These are phyloP conservation scores for Leccinum subgranulosum DNA, from an alignment of 768 basidiomycete species.

Conservation along the genomic window DNA sequence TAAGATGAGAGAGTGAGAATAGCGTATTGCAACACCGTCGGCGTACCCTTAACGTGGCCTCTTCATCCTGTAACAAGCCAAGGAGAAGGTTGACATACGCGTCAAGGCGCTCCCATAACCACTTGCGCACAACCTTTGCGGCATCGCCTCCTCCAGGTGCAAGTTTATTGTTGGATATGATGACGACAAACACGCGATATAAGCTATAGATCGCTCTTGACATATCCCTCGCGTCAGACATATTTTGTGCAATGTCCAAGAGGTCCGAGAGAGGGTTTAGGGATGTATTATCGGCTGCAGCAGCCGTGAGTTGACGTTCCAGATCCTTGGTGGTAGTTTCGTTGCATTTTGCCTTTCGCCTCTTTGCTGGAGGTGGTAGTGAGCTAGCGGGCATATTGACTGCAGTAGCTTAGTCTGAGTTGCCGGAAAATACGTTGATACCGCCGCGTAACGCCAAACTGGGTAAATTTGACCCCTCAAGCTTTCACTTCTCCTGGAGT, in stretches of 20 bases:
- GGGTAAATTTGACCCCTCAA: slow-evolving; percentile 2
- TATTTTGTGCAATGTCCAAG: slow-evolving; percentile 49
- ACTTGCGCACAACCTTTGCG: slow-evolving; percentile 60
- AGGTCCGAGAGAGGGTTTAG: slow-evolving; percentile 81
- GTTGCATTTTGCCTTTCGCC: slow-evolving; percentile 38
- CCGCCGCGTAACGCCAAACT: not conserved
- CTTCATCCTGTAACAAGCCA: slow-evolving; percentile 72
- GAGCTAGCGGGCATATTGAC: slow-evolving; percentile 37
- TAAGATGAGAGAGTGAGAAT: slow-evolving; percentile 1
- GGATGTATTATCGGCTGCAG: slow-evolving; percentile 54
- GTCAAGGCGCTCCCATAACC: slow-evolving; percentile 77
- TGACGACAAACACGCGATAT: slow-evolving; percentile 70
- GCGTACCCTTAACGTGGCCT: slow-evolving; percentile 70
- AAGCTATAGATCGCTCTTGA: slow-evolving; percentile 79
- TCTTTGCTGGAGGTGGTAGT: slow-evolving; percentile 52
- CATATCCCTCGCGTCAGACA: slow-evolving; percentile 51
- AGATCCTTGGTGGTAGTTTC: slow-evolving; percentile 38
- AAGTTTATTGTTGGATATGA: slow-evolving; percentile 60
- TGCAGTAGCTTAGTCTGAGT: not conserved
- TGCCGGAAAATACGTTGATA: not conserved
- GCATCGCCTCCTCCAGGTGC: slow-evolving; percentile 48
- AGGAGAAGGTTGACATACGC: slow-evolving; percentile 67
- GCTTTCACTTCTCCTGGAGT: too few relatives aligned
- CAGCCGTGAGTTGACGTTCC: slow-evolving; percentile 53
- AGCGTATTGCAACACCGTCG: not conserved